Base-by-base conservation (phyloP, 192 early-diverging fungal species). In the Geosiphon pyriformis region DNA sequence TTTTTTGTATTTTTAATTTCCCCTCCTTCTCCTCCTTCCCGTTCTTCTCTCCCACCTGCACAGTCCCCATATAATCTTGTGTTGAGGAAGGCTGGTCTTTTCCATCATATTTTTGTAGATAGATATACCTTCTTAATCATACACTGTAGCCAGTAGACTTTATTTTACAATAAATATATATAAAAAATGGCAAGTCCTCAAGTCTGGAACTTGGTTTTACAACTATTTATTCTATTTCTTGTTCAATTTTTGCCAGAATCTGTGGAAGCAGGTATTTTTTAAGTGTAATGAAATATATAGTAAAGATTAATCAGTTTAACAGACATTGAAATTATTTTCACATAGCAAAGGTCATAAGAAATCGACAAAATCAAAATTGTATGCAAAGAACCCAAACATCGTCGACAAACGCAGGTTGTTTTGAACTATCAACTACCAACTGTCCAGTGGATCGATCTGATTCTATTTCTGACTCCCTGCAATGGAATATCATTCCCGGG, bases 401-500 rank as follows among this genome's bases (percentile, higher is more conserved):
- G 1, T 10, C 26, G 20, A 54, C 4, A 54, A 54, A 54, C 17
- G 7, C 42, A 12, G n/a, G 22, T 32, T 62, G 61, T 27, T 22
- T 32, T 30, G 7, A 37, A 17, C 11, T 50, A 29, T 50, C 61
- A 4, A 4, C 12, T 8, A 62, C 27, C 47, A 29, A 12, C 12
- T 62, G 61, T 62, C 61, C 61, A 6, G 49, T 51, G 2, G 46
- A 62, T 2, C 2, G 61, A 48, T 62, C 50, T 31, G 8, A 0
- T 15, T 18, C 34, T 15, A 31, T 62, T 62, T 12, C 61, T 29
- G 8, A 25, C 20, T 62, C 47, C 8, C 17, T 62, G 23, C 6
- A 49, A 62, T 62, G 61, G 61, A 48, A 62, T 50, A 25, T 51
- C 20, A 32, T 62, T 20, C 30, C 61, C n/a, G 25, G 6, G 11